Evolutionary conservation across 2,329 filamentous ascomycete genomes (phyloP).

Genomic region (Orbilia brochopaga): DNA sequence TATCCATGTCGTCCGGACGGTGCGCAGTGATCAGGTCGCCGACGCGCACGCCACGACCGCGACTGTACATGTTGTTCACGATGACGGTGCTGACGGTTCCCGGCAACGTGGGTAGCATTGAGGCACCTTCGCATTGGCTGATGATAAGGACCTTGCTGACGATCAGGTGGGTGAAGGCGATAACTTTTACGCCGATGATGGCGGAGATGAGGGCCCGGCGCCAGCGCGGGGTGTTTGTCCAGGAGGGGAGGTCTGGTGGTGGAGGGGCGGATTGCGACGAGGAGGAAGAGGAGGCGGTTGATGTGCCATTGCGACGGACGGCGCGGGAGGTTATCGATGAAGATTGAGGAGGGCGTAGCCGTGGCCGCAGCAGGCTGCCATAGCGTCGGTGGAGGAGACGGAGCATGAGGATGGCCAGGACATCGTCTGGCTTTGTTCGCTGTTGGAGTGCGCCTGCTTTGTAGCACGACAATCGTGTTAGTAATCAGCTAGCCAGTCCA

Average conservation of each 20-base stretch:
- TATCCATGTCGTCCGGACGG: slow-evolving; percentile 71
- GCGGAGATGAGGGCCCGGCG: slow-evolving; percentile 27
- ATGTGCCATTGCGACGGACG: slow-evolving; percentile 31
- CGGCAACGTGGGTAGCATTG: slow-evolving; percentile 86
- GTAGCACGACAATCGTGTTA: no score
- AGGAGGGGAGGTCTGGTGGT: slow-evolving; percentile 2
- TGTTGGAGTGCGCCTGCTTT: no score
- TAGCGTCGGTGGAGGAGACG: slow-evolving; percentile 31
- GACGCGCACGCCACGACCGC: slow-evolving; percentile 72
- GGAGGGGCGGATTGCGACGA: slow-evolving; percentile 8
- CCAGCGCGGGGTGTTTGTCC: slow-evolving; percentile 26
- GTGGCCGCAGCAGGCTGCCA: slow-evolving; percentile 13
- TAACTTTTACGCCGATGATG: slow-evolving; percentile 59
- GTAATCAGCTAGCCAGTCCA: no score
- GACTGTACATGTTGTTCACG: slow-evolving; percentile 70
- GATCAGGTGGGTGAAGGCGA: slow-evolving; percentile 63
- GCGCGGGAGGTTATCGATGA: not conserved
- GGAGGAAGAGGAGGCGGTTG: not conserved
- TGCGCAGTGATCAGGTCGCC: slow-evolving; percentile 83
- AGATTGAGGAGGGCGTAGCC: not conserved
- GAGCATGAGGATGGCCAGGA: slow-evolving; percentile 24
- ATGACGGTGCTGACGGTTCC: slow-evolving; percentile 72
- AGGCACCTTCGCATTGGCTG: slow-evolving; percentile 71
- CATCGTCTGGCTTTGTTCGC: not conserved
- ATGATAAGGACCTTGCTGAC: slow-evolving; percentile 69